These are phyloP conservation scores for Geotrichum restrictum DNA, from an alignment of 1,139 yeast species.

Conservation along the genomic window DNA sequence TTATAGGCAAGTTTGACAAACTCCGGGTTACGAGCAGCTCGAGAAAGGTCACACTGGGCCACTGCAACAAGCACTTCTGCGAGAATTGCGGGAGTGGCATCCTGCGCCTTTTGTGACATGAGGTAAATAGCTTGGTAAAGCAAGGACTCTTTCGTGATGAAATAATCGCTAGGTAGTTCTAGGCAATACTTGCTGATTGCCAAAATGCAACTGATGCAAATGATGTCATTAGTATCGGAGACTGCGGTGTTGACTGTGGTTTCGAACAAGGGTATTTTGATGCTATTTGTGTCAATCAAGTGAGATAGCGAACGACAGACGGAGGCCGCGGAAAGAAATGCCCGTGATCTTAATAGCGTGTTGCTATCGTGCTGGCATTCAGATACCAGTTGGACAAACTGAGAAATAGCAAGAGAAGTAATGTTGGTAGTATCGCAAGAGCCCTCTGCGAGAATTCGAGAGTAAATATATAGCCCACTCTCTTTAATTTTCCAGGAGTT, in stretches of 20 bases:
- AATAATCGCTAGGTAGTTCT: constrained; percentile 20
- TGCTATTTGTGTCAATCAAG: constrained; percentile 10
- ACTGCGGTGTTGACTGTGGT: constrained; percentile 22
- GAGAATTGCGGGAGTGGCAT: constrained; percentile 72
- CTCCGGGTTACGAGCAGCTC: constrained; percentile 41
- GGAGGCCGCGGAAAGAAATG: constrained; percentile 25
- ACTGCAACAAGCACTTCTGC: constrained; percentile 63
- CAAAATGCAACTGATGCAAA: constrained; percentile 26
- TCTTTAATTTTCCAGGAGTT: constrained; percentile 19
- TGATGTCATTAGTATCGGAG: constrained; percentile 21
- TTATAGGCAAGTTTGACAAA: constrained; percentile 55
- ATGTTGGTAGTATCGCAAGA: constrained; percentile 12
- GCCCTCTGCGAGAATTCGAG: constrained; percentile 19
- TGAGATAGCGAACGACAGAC: constrained; percentile 23
- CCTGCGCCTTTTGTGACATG: constrained; percentile 63
- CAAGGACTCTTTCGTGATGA: constrained; percentile 8
- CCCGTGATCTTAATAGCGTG: constrained; percentile 27
- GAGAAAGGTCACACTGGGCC: constrained; percentile 44
- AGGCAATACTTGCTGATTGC: constrained; percentile 23
- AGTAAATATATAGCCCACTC: constrained; percentile 21
- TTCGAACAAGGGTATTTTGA: constrained; percentile 22
- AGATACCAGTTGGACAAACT: constrained; percentile 14
- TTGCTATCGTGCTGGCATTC: constrained; percentile 8
- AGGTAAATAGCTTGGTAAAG: constrained; percentile 38
- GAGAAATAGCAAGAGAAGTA: constrained; percentile 11